Percentiles rank a stretch among this genome's conserved stretches.
phyloP scores from a whole-genome alignment of 192 early-diverging fungal species.

The Thamnidium elegans region DNA sequence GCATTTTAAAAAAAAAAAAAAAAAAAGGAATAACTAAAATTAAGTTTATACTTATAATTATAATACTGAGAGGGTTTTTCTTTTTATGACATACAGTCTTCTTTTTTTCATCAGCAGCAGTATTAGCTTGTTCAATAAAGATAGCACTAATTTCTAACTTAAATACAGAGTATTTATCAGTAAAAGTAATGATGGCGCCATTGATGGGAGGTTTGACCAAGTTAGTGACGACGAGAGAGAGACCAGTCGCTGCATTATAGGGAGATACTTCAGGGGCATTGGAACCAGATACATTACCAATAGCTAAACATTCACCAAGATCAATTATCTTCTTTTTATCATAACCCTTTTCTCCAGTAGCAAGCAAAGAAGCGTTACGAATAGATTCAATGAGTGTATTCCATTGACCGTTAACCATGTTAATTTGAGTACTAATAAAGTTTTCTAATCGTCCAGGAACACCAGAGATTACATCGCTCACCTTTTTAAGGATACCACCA shows the following conservation, averaged over 20 bases:
- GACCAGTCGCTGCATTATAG: constrained; percentile 41
- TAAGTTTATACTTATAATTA: too few species aligned
- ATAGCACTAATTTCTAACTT: constrained; percentile 26
- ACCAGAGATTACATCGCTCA: background rate
- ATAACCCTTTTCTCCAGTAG: background rate
- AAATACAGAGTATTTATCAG: constrained; percentile 26
- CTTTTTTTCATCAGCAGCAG: too few species aligned
- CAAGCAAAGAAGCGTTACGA: background rate
- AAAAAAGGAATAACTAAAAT: too few species aligned
- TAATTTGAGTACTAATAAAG: constrained; percentile 11
- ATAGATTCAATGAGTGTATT: constrained; percentile 12
- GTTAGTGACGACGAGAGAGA: constrained; percentile 40
- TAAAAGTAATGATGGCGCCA: constrained; percentile 44
- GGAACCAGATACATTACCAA: constrained; percentile 46
- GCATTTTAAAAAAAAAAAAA: too few species aligned
- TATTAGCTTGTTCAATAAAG: constrained; percentile 31
- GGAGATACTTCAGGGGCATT: constrained; percentile 22
- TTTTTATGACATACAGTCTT: too few species aligned
- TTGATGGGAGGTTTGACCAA: constrained; percentile 42
- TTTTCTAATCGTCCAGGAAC: constrained; percentile 28
- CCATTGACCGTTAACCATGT: constrained; percentile 25
- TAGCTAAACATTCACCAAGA: constrained; percentile 40
- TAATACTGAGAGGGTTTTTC: too few species aligned
- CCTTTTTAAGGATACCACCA: background rate
- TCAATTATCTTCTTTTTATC: background rate